Evolutionary conservation across 495 filamentous ascomycete genomes (phyloP).

Genomic region (Xylaria longipes): DNA sequence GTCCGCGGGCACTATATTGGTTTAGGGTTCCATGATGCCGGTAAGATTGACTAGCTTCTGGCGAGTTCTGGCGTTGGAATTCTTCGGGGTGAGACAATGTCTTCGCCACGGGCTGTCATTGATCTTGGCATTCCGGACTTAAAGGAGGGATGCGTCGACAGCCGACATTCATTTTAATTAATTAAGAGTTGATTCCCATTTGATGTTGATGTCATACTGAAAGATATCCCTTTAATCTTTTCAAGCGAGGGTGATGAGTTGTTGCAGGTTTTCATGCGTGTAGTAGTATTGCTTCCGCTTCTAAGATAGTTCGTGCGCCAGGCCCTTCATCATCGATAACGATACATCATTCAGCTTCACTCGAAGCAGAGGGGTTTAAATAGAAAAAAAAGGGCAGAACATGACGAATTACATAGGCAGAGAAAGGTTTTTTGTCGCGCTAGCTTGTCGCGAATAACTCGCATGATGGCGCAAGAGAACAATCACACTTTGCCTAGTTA

Average conservation of each 20-base stretch:
- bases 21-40: background rate
- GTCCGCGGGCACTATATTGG: background rate
- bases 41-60: background rate
- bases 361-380: background rate
- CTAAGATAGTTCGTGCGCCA: background rate
- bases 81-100: slow-evolving; percentile 2
- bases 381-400: background rate
- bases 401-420: background rate
- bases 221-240: background rate
- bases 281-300: background rate
- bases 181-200: background rate
- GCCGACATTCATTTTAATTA: background rate
- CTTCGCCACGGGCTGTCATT: background rate
- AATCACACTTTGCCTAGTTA: background rate
- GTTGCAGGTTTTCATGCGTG: background rate
- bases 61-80: background rate
- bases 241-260: background rate
- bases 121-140: slow-evolving; percentile 10
- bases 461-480: background rate
- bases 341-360: background rate
- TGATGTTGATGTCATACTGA: background rate
- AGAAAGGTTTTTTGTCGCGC: background rate
- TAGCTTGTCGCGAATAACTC: background rate
- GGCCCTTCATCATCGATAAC: background rate
- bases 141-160: background rate